These are phyloP conservation scores for Mortierella sp. DNA, from an alignment of 371 early-diverging fungal species.

Conservation along the genomic window DNA sequence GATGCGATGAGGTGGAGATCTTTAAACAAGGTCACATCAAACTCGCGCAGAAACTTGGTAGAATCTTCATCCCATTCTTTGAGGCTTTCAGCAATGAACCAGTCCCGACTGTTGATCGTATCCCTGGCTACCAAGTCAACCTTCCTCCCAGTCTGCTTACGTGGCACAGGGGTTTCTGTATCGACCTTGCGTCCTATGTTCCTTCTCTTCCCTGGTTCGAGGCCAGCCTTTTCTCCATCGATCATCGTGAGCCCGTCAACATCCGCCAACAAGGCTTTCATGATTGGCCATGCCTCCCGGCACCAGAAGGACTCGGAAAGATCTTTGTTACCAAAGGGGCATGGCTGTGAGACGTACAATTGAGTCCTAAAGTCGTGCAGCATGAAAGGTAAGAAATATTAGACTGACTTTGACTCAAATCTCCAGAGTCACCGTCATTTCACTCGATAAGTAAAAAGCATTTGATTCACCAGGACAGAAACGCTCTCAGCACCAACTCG, in stretches of 20 bases:
- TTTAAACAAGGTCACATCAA: constrained; percentile 30
- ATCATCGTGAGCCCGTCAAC: constrained; percentile 36
- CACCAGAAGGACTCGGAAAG: constrained; percentile 35
- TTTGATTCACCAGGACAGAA: constrained; percentile 38
- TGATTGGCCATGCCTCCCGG: constrained; percentile 32
- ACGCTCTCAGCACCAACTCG: constrained; percentile 21
- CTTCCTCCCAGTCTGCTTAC: constrained; percentile 32
- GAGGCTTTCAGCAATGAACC: constrained; percentile 34
- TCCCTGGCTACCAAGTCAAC: constrained; percentile 39
- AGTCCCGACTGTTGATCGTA: constrained; percentile 19
- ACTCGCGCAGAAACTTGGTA: constrained; percentile 29
- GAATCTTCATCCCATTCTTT: constrained; percentile 41
- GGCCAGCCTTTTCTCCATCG: constrained; percentile 31
- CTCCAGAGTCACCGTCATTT: too few species aligned
- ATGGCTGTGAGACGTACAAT: constrained; percentile 23
- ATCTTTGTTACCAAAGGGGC: constrained; percentile 32
- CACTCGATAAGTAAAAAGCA: too few species aligned
- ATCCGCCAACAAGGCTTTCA: constrained; percentile 31
- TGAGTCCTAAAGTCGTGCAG: constrained; percentile 20
- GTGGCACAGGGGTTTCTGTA: constrained; percentile 10
- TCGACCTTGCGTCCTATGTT: constrained; percentile 15
- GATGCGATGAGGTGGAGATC: constrained; percentile 34
- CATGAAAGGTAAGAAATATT: too few species aligned
- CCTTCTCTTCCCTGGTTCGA: constrained; percentile 27
- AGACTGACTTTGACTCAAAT: too few species aligned